These are phyloP conservation scores for Pyrenula aspistea DNA, from an alignment of 495 filamentous ascomycete species.

Conservation along the genomic window DNA sequence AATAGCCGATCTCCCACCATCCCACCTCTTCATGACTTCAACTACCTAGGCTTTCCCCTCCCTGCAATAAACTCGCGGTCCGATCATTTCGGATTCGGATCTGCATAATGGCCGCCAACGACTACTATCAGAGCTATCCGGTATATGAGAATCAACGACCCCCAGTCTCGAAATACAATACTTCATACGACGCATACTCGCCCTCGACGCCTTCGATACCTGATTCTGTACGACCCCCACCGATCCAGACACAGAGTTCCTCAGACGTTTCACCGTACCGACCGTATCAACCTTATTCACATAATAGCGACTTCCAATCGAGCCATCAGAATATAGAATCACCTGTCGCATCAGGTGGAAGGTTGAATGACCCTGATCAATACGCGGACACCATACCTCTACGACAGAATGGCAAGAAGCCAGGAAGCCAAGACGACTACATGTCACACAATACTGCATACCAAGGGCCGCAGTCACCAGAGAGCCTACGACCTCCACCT, in stretches of 20 bases:
- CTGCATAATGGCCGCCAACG: background rate
- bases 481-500: constrained; percentile 5
- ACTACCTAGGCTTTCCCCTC: too few relatives aligned
- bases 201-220: background rate
- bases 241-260: background rate
- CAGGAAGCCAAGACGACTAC: constrained; percentile 16
- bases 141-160: background rate
- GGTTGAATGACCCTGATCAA: constrained; percentile 24
- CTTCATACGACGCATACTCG: background rate
- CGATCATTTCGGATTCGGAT: too few relatives aligned
- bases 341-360: constrained; percentile 11
- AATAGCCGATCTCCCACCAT: background rate
- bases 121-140: background rate
- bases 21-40: too few relatives aligned
- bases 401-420: constrained; percentile 22
- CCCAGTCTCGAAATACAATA: background rate
- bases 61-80: too few relatives aligned
- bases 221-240: background rate
- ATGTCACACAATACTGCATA: constrained; percentile 32
- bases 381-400: constrained; percentile 43
- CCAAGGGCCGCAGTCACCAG: constrained; percentile 15
- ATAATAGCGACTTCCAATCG: background rate
- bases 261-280: background rate
- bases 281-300: background rate
- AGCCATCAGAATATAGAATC: background rate